These are phyloP conservation scores for Rhizophlyctis rosea DNA, from an alignment of 192 early-diverging fungal species.

Conservation along the genomic window DNA sequence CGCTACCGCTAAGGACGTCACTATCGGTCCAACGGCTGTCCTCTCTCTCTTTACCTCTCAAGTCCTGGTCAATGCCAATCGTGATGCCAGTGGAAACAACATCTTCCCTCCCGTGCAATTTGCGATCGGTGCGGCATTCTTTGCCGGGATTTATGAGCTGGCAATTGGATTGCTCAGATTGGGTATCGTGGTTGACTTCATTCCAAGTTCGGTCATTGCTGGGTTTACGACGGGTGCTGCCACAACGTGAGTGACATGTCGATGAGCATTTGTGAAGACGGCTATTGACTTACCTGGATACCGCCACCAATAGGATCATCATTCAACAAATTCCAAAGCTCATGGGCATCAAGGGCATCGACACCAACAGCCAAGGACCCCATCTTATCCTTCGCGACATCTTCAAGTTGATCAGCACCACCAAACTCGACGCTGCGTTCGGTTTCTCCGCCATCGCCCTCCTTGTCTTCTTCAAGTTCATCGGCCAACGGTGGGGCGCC, in stretches of 20 bases:
- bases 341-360: conserved; percentile 71
- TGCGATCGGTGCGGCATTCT: conserved; percentile 60
- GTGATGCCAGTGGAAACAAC: conserved; percentile 16
- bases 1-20: conserved; percentile 69
- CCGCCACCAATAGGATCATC: conserved; percentile 52
- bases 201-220: conserved; percentile 73
- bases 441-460: conserved; percentile 50
- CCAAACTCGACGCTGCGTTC: conserved; percentile 57
- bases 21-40: conserved; percentile 75
- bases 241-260: conserved; percentile 20
- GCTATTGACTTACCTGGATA: background rate
- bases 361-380: conserved; percentile 58
- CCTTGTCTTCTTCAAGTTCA: conserved; percentile 39
- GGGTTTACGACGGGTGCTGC: conserved; percentile 90
- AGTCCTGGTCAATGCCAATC: conserved; percentile 23
- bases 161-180: conserved; percentile 75
- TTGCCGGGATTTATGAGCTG: conserved; percentile 69
- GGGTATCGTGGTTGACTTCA: conserved; percentile 85
- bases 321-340: conserved; percentile 78
- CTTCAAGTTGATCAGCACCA: conserved; percentile 34
- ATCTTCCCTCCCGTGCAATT: conserved; percentile 40
- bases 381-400: conserved; percentile 77
- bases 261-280: background rate
- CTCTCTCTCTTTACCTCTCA: conserved; percentile 74
- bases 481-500: conserved; percentile 8